Evolutionary conservation across 352 stramenopile species (phyloP).

Genomic region (Globisporangium mamillatum): DNA sequence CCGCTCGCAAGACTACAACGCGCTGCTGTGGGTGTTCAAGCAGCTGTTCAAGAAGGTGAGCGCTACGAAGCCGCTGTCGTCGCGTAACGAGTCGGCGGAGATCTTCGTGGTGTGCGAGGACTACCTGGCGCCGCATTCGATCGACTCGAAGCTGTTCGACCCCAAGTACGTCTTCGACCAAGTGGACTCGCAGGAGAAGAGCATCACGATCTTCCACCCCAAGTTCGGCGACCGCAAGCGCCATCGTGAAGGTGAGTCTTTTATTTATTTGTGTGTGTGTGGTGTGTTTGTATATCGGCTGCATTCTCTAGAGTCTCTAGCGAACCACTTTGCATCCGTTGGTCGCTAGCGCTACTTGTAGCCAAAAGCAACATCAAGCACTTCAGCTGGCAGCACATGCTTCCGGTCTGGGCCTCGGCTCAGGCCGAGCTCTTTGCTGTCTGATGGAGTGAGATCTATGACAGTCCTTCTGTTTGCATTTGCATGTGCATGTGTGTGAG

Average conservation of each 20-base stretch:
- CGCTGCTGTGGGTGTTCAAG: constrained; percentile 98
- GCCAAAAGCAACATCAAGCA: constrained; percentile 90
- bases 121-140: constrained; percentile 95
- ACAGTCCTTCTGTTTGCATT: constrained; percentile 40
- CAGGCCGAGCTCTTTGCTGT: constrained; percentile 38
- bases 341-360: constrained; percentile 86
- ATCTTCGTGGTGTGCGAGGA: constrained; percentile 99
- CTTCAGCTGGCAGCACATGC: constrained; percentile 49
- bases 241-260: constrained; percentile 86
- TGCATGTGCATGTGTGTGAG: constrained; percentile 13
- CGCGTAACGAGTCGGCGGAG: constrained; percentile 97
- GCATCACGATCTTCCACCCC: constrained; percentile 97
- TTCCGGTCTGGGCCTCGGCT: constrained; percentile 21
- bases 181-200: constrained; percentile 84
- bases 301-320: constrained; percentile 91
- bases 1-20: constrained; percentile 98
- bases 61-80: constrained; percentile 98
- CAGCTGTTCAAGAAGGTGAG: constrained; percentile 98
- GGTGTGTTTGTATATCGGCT: constrained; percentile 44
- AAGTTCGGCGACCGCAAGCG: constrained; percentile 95
- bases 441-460: constrained; percentile 79
- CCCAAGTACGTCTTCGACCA: constrained; percentile 98
- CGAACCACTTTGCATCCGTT: constrained; percentile 59
- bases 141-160: constrained; percentile 97
- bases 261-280: constrained; percentile 19